Conservation (phyloP, 139 green algal species). For the Chloropicon primus region DNA sequence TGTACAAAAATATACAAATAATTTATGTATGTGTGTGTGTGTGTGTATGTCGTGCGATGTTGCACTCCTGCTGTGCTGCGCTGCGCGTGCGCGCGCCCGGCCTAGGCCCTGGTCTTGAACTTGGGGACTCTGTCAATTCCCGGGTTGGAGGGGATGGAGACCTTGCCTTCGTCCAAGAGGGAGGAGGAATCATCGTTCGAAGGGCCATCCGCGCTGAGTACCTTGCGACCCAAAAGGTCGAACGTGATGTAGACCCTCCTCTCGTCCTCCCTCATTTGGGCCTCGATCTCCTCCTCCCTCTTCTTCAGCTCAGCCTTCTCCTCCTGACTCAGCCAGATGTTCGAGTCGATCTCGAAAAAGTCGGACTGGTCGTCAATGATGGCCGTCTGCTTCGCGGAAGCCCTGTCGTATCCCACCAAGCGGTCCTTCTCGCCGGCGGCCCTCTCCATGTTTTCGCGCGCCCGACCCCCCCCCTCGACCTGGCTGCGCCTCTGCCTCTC, state of each 20-base stretch:
- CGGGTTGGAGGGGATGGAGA: not conserved
- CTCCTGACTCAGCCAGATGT: slow-evolving; percentile 71
- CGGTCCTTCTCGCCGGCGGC: slow-evolving; percentile 16
- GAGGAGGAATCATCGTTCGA: not conserved
- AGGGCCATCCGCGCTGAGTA: slow-evolving; percentile 7
- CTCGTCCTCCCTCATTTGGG: slow-evolving; percentile 53
- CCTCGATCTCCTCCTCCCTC: slow-evolving; percentile 29
- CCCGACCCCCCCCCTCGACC: not conserved
- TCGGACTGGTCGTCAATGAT: slow-evolving; percentile 90
- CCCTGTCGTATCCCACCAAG: slow-evolving; percentile 26
- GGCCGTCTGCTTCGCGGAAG: slow-evolving; percentile 50
- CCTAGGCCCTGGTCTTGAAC: not conserved
- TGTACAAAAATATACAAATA: too few species aligned
- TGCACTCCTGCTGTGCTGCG: too few species aligned
- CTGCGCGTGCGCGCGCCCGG: too few species aligned
- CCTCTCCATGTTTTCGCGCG: slow-evolving; percentile 1
- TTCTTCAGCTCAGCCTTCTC: slow-evolving; percentile 36
- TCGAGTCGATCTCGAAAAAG: slow-evolving; percentile 84
- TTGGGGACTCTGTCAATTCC: not conserved
- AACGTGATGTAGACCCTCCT: slow-evolving; percentile 55
- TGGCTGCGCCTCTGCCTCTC: not conserved
- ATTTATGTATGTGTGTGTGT: too few species aligned
- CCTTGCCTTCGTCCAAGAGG: too few species aligned
- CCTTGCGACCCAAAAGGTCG: slow-evolving; percentile 67
- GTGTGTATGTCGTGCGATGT: too few species aligned